These are phyloP conservation scores for Clausena lansium DNA, from an alignment of 345 rosid species.

Conservation along the genomic window DNA sequence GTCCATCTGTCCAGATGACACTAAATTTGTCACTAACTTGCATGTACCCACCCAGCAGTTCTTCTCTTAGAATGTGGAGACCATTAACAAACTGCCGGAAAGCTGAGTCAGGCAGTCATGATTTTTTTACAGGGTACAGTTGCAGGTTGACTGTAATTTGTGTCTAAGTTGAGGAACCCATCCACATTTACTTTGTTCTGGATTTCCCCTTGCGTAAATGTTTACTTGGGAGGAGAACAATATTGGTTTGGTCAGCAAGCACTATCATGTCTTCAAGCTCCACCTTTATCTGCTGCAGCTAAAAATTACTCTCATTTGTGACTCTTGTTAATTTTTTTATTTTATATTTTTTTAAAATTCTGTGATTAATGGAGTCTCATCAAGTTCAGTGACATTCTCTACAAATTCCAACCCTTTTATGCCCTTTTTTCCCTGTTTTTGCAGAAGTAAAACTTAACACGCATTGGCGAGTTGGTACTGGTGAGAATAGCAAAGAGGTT, in stretches of 20 bases:
- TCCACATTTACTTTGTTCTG: no score
- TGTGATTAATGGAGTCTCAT: slow-evolving; percentile 1
- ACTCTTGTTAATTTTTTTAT: background rate
- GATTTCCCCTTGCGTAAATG: background rate
- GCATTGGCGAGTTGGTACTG: slow-evolving; percentile 73
- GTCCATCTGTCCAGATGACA: background rate
- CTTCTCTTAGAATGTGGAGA: background rate
- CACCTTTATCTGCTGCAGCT: background rate
- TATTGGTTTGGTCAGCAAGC: background rate
- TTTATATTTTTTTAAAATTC: background rate
- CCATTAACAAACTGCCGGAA: background rate
- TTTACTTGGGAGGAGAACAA: background rate
- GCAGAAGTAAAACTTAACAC: slow-evolving; percentile 64
- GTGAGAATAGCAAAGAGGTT: slow-evolving; percentile 91
- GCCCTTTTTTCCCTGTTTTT: slow-evolving; percentile 31
- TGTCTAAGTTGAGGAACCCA: background rate
- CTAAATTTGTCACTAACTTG: background rate
- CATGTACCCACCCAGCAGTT: background rate
- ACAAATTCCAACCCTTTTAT: slow-evolving; percentile 26
- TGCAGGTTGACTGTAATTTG: background rate
- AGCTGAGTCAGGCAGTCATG: background rate
- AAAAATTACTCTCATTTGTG: background rate
- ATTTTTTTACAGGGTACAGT: background rate
- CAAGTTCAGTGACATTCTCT: slow-evolving; percentile 7
- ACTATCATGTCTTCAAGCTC: no score